Percentiles rank a stretch among this genome's conserved stretches.
These are phyloP conservation scores for Camelina sativa DNA, from an alignment of 345 rosid genomes.

Conservation along the genomic window DNA sequence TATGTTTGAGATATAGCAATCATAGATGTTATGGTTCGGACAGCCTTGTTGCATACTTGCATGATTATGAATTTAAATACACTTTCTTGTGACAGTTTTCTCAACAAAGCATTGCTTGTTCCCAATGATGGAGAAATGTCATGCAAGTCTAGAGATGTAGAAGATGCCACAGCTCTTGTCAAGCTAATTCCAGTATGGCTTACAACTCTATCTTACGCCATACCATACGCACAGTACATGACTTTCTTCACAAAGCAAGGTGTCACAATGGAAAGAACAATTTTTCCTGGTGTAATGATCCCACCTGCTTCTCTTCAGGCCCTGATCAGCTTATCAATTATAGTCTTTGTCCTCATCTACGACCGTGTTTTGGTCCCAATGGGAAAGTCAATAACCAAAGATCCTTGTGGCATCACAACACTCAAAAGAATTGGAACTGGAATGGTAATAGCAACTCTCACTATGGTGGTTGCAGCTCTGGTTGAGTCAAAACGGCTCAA, in stretches of 20 bases:
- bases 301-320: conserved; percentile 62
- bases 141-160: conserved; percentile 49
- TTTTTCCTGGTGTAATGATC: conserved; percentile 43
- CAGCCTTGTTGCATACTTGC: background rate
- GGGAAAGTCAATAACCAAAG: conserved; percentile 34
- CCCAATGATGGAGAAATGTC: conserved; percentile 29
- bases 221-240: conserved; percentile 52
- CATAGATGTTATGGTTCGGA: background rate
- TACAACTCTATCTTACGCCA: conserved; percentile 52
- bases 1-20: conserved; percentile 32
- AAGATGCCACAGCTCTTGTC: conserved; percentile 56
- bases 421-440: conserved; percentile 49
- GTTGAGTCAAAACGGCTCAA: conserved; percentile 46
- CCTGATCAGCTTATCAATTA: conserved; percentile 47
- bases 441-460: conserved; percentile 35
- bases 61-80: background rate
- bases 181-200: conserved; percentile 61
- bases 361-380: conserved; percentile 57
- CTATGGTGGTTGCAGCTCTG: conserved; percentile 48
- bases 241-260: conserved; percentile 75
- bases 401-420: conserved; percentile 46
- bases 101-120: conserved; percentile 50
- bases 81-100: conserved; percentile 42
- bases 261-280: conserved; percentile 55
- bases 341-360: conserved; percentile 55